Conservation (phyloP, 192 early-diverging fungal genomes). For the Coemansia sp. region DNA sequence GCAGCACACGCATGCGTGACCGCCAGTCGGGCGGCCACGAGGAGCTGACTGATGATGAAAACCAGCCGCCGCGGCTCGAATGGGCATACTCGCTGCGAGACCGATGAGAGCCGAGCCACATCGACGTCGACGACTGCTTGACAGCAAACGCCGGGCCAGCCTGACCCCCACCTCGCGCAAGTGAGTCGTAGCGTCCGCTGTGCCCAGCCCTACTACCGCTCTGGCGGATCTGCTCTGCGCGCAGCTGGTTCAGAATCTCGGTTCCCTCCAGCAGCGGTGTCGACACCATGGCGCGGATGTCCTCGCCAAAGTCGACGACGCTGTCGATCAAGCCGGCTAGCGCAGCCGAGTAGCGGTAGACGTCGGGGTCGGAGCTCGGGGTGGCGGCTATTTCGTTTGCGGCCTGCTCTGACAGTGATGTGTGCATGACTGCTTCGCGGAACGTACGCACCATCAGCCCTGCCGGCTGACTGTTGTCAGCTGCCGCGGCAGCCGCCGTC, state of each 20-base stretch:
- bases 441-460: slow-evolving; percentile 49
- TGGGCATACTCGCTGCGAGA: slow-evolving; percentile 10
- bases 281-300: slow-evolving; percentile 34
- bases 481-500: neutral
- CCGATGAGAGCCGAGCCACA: slow-evolving; percentile 33
- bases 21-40: slow-evolving; percentile 49
- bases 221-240: slow-evolving; percentile 14
- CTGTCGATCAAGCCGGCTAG: slow-evolving; percentile 41
- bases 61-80: slow-evolving; percentile 18
- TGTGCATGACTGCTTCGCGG: slow-evolving; percentile 46
- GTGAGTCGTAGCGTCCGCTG: slow-evolving; percentile 7
- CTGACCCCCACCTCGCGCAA: neutral
- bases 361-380: slow-evolving; percentile 26
- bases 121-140: slow-evolving; percentile 14
- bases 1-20: slow-evolving; percentile 44
- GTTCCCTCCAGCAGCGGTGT: slow-evolving; percentile 37
- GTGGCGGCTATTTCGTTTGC: slow-evolving; percentile 30
- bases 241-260: slow-evolving; percentile 31
- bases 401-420: slow-evolving; percentile 34
- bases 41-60: slow-evolving; percentile 13
- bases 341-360: slow-evolving; percentile 28
- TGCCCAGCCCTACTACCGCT: neutral
- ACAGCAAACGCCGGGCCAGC: neutral
- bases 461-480: slow-evolving; percentile 6
- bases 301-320: slow-evolving; percentile 37